A percentile compares a stretch with the other conserved stretches of the same genome.
Evolutionary conservation across 495 filamentous ascomycete genomes (phyloP).

Genomic region (Corynascus novoguineensis): DNA sequence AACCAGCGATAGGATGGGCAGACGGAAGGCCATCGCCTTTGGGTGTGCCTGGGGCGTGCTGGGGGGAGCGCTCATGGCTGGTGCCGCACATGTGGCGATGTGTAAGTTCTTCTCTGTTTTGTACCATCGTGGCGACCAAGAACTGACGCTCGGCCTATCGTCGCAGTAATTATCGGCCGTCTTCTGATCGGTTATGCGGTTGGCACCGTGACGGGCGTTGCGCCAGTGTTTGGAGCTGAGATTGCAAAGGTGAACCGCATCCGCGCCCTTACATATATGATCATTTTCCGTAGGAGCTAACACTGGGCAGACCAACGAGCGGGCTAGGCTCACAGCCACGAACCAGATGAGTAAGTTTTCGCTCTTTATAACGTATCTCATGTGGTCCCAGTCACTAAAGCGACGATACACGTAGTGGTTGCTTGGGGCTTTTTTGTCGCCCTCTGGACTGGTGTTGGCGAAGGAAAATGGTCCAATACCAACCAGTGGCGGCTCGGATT

Average conservation of each 20-base stretch:
- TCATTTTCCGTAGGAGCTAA: neutral
- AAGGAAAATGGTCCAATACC: conserved; percentile 31
- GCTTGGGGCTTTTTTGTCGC: conserved; percentile 49
- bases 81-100: conserved; percentile 47
- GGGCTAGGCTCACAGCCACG: conserved; percentile 45
- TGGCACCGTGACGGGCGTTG: conserved; percentile 46
- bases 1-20: conserved; percentile 43
- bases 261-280: neutral
- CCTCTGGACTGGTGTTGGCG: conserved; percentile 40
- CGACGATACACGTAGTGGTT: conserved; percentile 34
- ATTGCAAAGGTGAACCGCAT: conserved; percentile 34
- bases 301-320: conserved; percentile 38
- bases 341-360: conserved; percentile 29
- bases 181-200: conserved; percentile 47
- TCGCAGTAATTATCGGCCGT: conserved; percentile 45
- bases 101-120: conserved; percentile 17
- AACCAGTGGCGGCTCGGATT: conserved; percentile 53
- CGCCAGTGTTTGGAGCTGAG: conserved; percentile 41
- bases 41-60: conserved; percentile 43
- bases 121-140: no score
- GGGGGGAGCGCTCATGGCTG: conserved; percentile 47
- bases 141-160: neutral
- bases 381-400: neutral
- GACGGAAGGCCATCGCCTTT: conserved; percentile 44
- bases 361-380: neutral